Evolutionary conservation across 2,329 filamentous ascomycete genomes (phyloP), one percentile per base, ranked within the genome.

Genomic region (Gaeumannomyces tritici): DNA sequence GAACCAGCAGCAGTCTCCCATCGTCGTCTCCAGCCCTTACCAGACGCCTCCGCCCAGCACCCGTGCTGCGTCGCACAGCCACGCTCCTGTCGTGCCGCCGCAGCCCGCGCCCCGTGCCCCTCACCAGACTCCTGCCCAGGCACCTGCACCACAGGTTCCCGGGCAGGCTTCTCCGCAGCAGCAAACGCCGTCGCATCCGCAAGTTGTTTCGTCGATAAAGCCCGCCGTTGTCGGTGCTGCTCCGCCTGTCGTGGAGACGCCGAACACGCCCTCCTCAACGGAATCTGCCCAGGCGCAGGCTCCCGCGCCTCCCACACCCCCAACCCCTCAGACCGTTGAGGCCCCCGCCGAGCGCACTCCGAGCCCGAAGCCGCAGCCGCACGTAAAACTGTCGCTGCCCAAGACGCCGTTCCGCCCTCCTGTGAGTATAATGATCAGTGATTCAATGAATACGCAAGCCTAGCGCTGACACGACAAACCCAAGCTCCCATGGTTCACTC

Each of bases 401-500:
- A 66, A 63, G 51, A 65, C 70, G 28, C 70, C 74, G 5, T 85
- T 83, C 65, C 75, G 73, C 63, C 73, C 79, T 69, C 82, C 82
- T 29, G 83, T 85, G 75, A 78, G 82, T 77, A 56, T 15, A 57
- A 33, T 28, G 55, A 60, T n/a, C 61, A 12, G n/a, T n/a, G n/a
- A 56, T 27, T 56, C 67, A 42, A n/a, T n/a, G 21, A 26, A 29
- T 26, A 24, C 8, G 11, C 18, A 51, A 51, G 35, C n/a, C n/a
- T 18, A 15, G 28, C n/a, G 29, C 71, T 77, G 66, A 77, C 63
- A 51, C 15, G 21, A n/a, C 21, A n/a, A 24, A 56, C 26, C 65
- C 26, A 62, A 86, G 82, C 73, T 87, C 12, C 85, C 85, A 12
- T 87, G 84, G 84, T 68, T 79, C 29, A 85, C 83, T 0, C 73